Conservation (phyloP, 768 basidiomycete species). For the Mycena rosella region DNA sequence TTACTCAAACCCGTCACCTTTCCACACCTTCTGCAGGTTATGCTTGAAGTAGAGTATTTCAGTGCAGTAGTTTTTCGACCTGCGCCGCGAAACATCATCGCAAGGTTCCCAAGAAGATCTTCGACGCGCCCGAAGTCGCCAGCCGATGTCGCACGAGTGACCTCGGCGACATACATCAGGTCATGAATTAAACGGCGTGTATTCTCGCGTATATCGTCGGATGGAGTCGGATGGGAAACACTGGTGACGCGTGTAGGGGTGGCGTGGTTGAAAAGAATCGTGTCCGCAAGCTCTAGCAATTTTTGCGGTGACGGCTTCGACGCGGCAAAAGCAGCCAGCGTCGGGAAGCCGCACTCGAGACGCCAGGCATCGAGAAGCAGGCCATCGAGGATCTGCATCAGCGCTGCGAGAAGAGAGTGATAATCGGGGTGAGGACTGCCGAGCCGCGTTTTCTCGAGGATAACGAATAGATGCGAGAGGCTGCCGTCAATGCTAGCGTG, state of each 20-base stretch:
- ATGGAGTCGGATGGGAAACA: too few species aligned
- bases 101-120: constrained; percentile 44
- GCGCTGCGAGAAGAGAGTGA: constrained; percentile 36
- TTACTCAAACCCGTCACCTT: constrained; percentile 47
- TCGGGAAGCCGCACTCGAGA: constrained; percentile 34
- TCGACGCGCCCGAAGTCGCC: constrained; percentile 52
- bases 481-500: constrained; percentile 37
- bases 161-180: constrained; percentile 49
- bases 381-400: constrained; percentile 49
- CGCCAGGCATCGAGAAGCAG: constrained; percentile 49
- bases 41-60: constrained; percentile 47
- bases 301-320: too few species aligned
- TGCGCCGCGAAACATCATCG: constrained; percentile 47
- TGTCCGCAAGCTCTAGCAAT: too few species aligned
- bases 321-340: constrained; percentile 35
- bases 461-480: constrained; percentile 45
- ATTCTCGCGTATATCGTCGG: constrained; percentile 45
- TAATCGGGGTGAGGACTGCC: constrained; percentile 49
- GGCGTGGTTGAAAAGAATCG: constrained; percentile 38
- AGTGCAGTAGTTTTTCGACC: constrained; percentile 50
- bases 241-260: not conserved
- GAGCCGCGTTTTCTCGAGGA: constrained; percentile 48
- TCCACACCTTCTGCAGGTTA: constrained; percentile 51
- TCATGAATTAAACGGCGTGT: constrained; percentile 43
- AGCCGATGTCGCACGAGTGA: constrained; percentile 38